Conservation (phyloP, 352 stramenopile genomes). For the Blastocystis sp. region DNA sequence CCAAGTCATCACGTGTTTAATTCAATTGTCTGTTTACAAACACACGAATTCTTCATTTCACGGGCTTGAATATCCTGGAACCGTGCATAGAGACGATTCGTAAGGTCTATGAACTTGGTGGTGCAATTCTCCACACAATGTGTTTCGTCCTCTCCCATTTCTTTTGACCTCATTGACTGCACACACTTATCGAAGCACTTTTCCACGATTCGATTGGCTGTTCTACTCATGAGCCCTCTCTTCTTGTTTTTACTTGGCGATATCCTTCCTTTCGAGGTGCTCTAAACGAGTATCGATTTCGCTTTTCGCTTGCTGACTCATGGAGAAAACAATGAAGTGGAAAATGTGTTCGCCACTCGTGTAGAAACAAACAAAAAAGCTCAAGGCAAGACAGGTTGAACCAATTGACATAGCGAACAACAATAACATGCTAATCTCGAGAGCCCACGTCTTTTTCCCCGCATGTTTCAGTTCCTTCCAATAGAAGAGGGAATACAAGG, state of each 20-base stretch:
- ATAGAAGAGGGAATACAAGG: constrained; percentile 28
- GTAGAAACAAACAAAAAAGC: constrained; percentile 33
- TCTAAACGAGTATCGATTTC: background rate
- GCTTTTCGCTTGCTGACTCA: constrained; percentile 12
- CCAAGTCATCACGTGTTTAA: constrained; percentile 14
- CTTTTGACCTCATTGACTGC: constrained; percentile 10
- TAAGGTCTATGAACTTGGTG: background rate
- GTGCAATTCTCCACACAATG: constrained; percentile 42
- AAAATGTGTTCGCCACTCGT: background rate
- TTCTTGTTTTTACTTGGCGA: background rate
- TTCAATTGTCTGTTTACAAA: constrained; percentile 31
- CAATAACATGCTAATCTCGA: background rate
- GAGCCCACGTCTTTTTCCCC: background rate
- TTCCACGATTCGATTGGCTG: constrained; percentile 12
- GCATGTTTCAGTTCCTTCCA: background rate
- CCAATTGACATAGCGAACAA: background rate
- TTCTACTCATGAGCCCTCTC: background rate
- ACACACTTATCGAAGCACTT: constrained; percentile 42
- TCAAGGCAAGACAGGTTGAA: background rate
- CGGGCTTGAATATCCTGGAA: constrained; percentile 26
- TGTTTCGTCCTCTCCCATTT: constrained; percentile 13
- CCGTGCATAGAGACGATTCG: background rate
- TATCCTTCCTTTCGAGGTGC: constrained; percentile 1
- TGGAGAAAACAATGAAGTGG: background rate
- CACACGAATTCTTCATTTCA: background rate